Evolutionary conservation across 23 red algal species (phyloP).

Genomic region (Gracilaria domingensis): DNA sequence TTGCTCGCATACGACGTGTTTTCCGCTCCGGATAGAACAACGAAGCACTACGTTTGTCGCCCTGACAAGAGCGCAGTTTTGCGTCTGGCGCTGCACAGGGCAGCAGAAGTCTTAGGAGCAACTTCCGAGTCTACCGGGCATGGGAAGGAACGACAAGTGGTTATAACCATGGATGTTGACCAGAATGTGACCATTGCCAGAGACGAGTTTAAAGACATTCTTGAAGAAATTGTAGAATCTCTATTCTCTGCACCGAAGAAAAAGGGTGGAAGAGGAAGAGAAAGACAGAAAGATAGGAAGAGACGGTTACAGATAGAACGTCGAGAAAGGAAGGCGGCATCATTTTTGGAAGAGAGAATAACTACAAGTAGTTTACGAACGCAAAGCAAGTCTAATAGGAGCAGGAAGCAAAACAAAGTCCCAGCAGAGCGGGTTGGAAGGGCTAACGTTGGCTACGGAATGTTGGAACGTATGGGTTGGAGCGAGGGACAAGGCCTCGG

Average conservation of each 20-base stretch:
- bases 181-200: background rate
- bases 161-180: slow-evolving; percentile 26
- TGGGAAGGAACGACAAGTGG: slow-evolving; percentile 20
- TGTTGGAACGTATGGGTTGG: slow-evolving; percentile 66
- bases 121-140: slow-evolving; percentile 12
- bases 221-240: background rate
- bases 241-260: background rate
- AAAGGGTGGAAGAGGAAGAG: slow-evolving; percentile 17
- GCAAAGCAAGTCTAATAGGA: background rate
- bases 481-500: slow-evolving; percentile 46
- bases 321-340: background rate
- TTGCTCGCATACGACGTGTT: background rate
- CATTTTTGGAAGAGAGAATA: slow-evolving; percentile 28
- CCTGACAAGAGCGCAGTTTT: background rate
- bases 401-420: background rate
- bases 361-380: background rate
- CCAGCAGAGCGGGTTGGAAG: slow-evolving; percentile 13
- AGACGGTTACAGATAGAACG: slow-evolving; percentile 8
- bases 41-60: background rate
- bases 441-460: slow-evolving; percentile 35
- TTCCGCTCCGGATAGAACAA: background rate
- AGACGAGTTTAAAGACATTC: background rate
- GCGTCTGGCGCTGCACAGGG: slow-evolving; percentile 51
- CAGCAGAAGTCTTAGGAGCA: slow-evolving; percentile 34
- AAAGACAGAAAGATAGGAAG: slow-evolving; percentile 1